These are phyloP conservation scores for Aspergillus sojae DNA, from an alignment of 2,329 filamentous ascomycete species.

Conservation along the genomic window DNA sequence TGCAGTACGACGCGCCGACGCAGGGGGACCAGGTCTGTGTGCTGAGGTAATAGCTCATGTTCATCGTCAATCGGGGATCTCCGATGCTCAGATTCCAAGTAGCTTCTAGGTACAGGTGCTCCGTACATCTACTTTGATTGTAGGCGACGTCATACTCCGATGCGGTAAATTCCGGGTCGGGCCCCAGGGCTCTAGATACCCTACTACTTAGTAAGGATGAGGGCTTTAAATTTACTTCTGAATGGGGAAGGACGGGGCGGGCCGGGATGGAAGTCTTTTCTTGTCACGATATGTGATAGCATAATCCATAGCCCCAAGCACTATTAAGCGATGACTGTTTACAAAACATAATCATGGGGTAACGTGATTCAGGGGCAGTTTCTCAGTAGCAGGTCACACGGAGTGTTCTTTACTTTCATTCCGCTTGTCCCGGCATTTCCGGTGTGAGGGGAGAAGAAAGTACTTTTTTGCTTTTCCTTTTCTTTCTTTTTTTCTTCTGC, in stretches of 20 bases:
- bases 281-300: not conserved
- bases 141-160: not conserved
- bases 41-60: not conserved
- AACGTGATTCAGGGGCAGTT: slow-evolving; percentile 2
- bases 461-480: not conserved
- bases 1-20: not conserved
- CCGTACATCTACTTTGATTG: not conserved
- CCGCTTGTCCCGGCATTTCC: not conserved
- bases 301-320: not conserved
- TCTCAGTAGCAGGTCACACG: not conserved
- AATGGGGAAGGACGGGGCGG: not conserved
- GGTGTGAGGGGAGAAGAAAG: not conserved
- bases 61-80: not conserved
- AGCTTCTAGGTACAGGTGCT: not conserved
- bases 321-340: not conserved
- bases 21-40: not conserved
- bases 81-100: not conserved
- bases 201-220: not conserved
- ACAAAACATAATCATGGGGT: not conserved
- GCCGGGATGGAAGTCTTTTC: not conserved
- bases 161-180: not conserved
- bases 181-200: not conserved
- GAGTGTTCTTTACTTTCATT: not conserved
- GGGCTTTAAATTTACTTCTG: not conserved
- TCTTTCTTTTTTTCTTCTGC: no score